These are phyloP conservation scores for Apiospora kogelbergensis DNA, from an alignment of 2,329 filamentous ascomycete genomes.

Conservation along the genomic window DNA sequence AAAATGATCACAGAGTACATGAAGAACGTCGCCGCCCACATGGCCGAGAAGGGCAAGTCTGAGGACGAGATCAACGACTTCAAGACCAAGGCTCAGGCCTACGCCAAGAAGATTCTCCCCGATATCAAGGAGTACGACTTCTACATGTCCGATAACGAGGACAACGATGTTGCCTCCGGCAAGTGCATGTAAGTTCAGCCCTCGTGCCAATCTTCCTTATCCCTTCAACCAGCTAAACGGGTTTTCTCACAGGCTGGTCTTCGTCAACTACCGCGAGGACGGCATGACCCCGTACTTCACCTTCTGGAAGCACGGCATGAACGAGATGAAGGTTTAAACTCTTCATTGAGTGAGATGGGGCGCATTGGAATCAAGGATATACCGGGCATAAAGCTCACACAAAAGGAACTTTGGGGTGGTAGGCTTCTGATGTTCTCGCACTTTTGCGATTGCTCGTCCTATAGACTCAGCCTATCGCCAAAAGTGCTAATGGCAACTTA, in stretches of 20 bases:
- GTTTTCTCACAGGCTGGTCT: constrained; percentile 66
- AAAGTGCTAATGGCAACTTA: background rate
- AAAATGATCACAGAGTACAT: constrained; percentile 67
- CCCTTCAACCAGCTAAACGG: constrained; percentile 12
- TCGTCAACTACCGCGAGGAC: constrained; percentile 98
- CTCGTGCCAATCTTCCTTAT: background rate
- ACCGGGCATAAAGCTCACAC: background rate
- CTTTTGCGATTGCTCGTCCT: constrained; percentile 10
- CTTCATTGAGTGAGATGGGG: background rate
- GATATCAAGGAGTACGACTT: constrained; percentile 98
- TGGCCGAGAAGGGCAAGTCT: constrained; percentile 62
- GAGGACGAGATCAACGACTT: constrained; percentile 73
- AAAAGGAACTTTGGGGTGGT: background rate
- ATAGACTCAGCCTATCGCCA: constrained; percentile 13
- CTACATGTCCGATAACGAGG: constrained; percentile 72
- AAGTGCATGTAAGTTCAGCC: constrained; percentile 70
- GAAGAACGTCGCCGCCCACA: constrained; percentile 76
- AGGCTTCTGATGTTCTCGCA: background rate
- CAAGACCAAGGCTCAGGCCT: constrained; percentile 71
- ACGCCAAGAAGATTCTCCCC: constrained; percentile 74
- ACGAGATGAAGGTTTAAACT: constrained; percentile 83
- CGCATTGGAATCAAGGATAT: background rate
- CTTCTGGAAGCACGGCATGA: constrained; percentile 93
- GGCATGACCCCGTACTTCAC: constrained; percentile 86
- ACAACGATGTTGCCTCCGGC: constrained; percentile 52